Base-by-base conservation (phyloP, 495 filamentous ascomycete genomes). In the Penicilliopsis zonata region DNA sequence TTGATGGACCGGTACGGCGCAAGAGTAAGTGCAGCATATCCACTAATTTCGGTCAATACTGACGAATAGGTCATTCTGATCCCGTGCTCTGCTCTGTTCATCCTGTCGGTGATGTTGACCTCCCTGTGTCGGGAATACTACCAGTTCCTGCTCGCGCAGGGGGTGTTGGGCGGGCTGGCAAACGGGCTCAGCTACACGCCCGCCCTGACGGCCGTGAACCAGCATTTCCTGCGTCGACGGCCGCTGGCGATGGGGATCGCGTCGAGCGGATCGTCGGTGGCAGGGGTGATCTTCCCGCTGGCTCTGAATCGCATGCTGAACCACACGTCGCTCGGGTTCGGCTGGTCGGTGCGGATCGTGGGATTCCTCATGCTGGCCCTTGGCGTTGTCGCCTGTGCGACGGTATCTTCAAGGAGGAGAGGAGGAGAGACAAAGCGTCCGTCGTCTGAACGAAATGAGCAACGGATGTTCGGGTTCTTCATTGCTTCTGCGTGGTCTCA, bases 311-410 rank as follows among this genome's bases (percentile, higher is more conserved):
- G 33, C 5, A 47, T 62, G 34, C 34, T 55, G 14, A 33, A 50
- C 14, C 18, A 29, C 18, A 39, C 36, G 5, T 31, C 22, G 2
- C 29, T 48, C 8, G 30, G 42, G 0, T 83, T 85, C 49, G 53
- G 59, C 1, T 80, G 76, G 78, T 71, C 78, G 1, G 65, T 82
- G 9, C 60, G 80, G 22, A 53, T 67, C 5, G 50, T 81, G 29
- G 81, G 67, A 0, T 77, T 82, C 48, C 59, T 85, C 27, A 66
- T 72, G 40, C 38, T 79, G 0, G 57, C 38, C 0, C 46, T 56
- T 5, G 45, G 74, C 21, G 23, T 34, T 1, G 44, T 69, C 9
- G 55, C 67, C 21, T 52, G 50, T 30, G 5, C 65, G 1, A 34
- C 51, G 7, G 37, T 74, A 24, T 7, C 21, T n/a, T 24, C 21